These are phyloP conservation scores for Talaromyces sp. DNA, from an alignment of 2,329 filamentous ascomycete species.

Conservation along the genomic window DNA sequence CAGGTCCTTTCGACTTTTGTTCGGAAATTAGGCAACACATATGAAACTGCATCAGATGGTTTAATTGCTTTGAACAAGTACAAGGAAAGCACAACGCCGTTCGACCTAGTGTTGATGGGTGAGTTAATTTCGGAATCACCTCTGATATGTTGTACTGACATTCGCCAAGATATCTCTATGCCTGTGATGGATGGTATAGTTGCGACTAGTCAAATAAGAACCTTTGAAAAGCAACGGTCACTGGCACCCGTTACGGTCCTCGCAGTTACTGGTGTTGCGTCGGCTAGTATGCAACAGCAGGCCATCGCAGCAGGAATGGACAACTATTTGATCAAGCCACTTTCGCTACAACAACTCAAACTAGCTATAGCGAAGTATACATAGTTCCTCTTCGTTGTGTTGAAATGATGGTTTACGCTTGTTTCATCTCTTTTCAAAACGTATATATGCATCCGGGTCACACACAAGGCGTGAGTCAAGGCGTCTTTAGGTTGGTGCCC, in stretches of 20 bases:
- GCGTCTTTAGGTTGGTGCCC: not conserved
- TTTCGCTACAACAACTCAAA: slow-evolving; percentile 32
- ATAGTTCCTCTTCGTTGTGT: not conserved
- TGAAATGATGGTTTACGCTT: not conserved
- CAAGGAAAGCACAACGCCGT: slow-evolving; percentile 26
- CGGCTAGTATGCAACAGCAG: slow-evolving; percentile 31
- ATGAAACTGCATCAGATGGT: slow-evolving; percentile 40
- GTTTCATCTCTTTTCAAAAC: not conserved
- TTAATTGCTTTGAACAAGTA: slow-evolving; percentile 38
- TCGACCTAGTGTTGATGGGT: slow-evolving; percentile 38
- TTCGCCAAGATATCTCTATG: slow-evolving; percentile 41
- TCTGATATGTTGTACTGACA: not conserved
- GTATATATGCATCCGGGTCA: not conserved
- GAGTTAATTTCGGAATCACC: slow-evolving; percentile 21
- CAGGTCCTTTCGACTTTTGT: slow-evolving; percentile 39
- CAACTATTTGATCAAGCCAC: slow-evolving; percentile 32
- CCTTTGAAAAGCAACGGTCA: slow-evolving; percentile 29
- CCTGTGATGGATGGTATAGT: slow-evolving; percentile 45
- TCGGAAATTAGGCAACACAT: slow-evolving; percentile 35
- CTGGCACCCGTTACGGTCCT: slow-evolving; percentile 27
- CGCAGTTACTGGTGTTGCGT: slow-evolving; percentile 33
- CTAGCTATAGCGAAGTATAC: slow-evolving; percentile 11
- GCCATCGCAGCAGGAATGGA: slow-evolving; percentile 30
- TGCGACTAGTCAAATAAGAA: slow-evolving; percentile 41
- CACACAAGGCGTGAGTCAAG: not conserved